Base-by-base conservation (phyloP, 768 basidiomycete species). In the Fibroporia radiculosa region DNA sequence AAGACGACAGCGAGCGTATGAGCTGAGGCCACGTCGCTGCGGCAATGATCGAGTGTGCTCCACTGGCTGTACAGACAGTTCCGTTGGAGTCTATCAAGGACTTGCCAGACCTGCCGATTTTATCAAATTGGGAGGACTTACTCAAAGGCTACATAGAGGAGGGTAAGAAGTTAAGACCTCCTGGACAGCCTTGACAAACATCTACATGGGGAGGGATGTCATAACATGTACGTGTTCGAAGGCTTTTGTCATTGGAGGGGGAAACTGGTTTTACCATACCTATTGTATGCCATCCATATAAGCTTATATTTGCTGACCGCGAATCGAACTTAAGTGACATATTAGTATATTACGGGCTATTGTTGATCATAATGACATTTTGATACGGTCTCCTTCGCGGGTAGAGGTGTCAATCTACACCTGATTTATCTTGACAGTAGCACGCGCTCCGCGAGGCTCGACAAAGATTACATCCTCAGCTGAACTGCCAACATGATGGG, bases 31-130 rank as follows among this genome's bases (percentile, higher is more conserved):
- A 53, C 4, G 49, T 63, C 4, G 55, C 61, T 10, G 61, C 58
- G 48, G 48, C 40, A 40, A 54, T 57, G 50, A 34, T 64, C n/a
- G 59, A 61, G 46, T 65, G 59, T 45, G 45, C 48, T 14, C 62
- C 58, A 13, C 51, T 66, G 5, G 53, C 54, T 4, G 56, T 63
- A 50, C 62, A 62, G 42, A 57, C 61, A 11, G 56, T 64, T 13
- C 65, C 62, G n/a, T 62, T 63, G 44, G 63, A 61, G n/a, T 59
- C 57, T 14, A 42, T 65, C 48, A 50, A 36, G 47, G 43, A 56
- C 37, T 19, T 58, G 23, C 50, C 48, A 38, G 28, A 40, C 29
- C 31, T 49, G 32, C 22, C 20, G 27, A 16, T 33, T 24, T 28
- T 34, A 12, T 39, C 42, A 4, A 19, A 34, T 20, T 59, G 58